Evolutionary conservation across 805 yeast species (phyloP), one percentile per base, ranked within the genome.

Genomic region (Myxozyma nipponensis): DNA sequence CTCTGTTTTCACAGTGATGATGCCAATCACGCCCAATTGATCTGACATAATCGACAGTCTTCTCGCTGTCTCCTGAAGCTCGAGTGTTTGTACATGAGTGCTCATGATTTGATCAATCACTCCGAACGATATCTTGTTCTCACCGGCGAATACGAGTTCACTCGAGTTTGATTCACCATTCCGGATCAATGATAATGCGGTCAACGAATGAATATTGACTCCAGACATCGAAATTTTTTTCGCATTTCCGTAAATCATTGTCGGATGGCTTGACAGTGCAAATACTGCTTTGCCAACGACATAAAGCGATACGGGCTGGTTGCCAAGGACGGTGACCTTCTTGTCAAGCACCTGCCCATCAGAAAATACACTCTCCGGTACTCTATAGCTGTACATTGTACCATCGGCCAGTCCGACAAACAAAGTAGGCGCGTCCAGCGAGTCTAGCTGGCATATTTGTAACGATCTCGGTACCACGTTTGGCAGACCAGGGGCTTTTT

Each of bases 81-180:
- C 58, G 3, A 57, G 38, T 13, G 61, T 52, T 44, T 52, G 60
- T 3, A 57, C 52, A 28, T 57, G 60, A 9, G 60, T 49, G 23
- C 54, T 52, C 54, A 47, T 54, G 9, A 54, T 26, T 18, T 49
- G 53, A 28, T 56, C 59, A 5, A 56, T 43, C 6, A 39, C 44
- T 7, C 59, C 59, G n/a, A 44, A 53, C 13, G 30, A 10, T 13
- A 56, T 22, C 34, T 34, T 43, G 15, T 38, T 49, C 10, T 56
- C 59, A 6, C 46, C 34, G 3, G 59, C 59, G 21, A 42, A 40
- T n/a, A 46, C 52, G 15, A 56, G 41, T 17, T 34, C 32, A n/a
- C 34, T 44, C 5, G 24, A 39, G 3, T 39, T 47, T 9, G 40
- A 22, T 2, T 43, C 50, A 15, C 44, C 50, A 28, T 24, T 39